These are phyloP conservation scores for Erucastrum elatum DNA, from an alignment of 345 rosid genomes.

Conservation along the genomic window DNA sequence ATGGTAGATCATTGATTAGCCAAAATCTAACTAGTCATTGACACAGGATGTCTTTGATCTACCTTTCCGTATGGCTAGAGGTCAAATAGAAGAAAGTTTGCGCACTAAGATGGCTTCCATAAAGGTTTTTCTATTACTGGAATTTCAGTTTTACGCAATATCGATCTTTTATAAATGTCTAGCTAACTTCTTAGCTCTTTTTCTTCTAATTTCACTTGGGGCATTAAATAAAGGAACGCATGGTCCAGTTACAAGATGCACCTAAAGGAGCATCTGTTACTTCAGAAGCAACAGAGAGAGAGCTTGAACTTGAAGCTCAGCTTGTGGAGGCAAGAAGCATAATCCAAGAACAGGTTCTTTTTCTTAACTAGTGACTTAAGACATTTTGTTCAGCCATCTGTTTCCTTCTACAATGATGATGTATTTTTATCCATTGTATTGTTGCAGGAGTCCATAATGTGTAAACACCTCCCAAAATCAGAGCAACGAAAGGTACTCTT, in stretches of 20 bases:
- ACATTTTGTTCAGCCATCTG: neutral
- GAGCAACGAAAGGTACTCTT: conserved; percentile 72
- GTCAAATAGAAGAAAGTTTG: conserved; percentile 96
- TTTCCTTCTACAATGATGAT: neutral
- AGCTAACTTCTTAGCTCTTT: neutral
- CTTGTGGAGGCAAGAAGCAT: conserved; percentile 99
- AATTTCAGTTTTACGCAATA: neutral
- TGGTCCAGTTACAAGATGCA: conserved; percentile 91
- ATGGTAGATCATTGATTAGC: neutral
- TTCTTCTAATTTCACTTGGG: neutral
- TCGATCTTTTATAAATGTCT: neutral
- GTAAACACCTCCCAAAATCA: conserved; percentile 78
- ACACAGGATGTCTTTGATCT: conserved; percentile 90
- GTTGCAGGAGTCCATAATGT: conserved; percentile 89
- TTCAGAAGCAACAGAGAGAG: conserved; percentile 94
- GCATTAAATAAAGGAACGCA: conserved; percentile 34
- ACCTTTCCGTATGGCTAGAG: conserved; percentile 93
- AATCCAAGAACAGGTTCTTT: conserved; percentile 90
- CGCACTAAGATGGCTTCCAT: conserved; percentile 94
- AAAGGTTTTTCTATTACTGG: conserved; percentile 50
- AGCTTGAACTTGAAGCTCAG: conserved; percentile 99
- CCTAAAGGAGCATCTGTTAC: conserved; percentile 90
- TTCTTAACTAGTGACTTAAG: neutral
- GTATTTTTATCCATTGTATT: neutral
- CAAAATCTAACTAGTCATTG: neutral